Evolutionary conservation across 1,284 basidiomycete genomes (phyloP).

Genomic region (Boletus smithii): DNA sequence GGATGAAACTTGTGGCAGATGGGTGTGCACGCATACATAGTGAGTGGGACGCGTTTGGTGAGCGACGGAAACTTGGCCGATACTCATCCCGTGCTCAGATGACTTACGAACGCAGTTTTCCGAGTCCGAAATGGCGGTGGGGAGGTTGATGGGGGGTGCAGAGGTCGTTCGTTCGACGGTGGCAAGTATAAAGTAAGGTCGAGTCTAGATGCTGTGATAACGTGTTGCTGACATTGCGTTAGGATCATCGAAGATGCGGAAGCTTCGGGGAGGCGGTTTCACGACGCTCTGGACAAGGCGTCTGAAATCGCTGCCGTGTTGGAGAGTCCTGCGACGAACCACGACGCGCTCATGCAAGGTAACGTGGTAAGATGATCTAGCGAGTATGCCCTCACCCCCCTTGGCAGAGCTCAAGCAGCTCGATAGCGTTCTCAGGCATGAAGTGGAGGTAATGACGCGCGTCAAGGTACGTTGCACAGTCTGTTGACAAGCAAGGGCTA

Average conservation of each 20-base stretch:
- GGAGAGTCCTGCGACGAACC: slow-evolving; percentile 54
- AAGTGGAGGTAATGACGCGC: slow-evolving; percentile 53
- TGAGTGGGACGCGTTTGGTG: slow-evolving; percentile 30
- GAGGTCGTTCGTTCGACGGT: slow-evolving; percentile 54
- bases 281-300: slow-evolving; percentile 57
- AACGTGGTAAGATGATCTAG: slow-evolving; percentile 2
- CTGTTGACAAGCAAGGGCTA: not conserved
- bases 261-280: slow-evolving; percentile 48
- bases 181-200: slow-evolving; percentile 47
- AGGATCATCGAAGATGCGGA: slow-evolving; percentile 64
- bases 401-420: slow-evolving; percentile 58
- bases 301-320: slow-evolving; percentile 48
- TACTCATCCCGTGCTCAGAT: slow-evolving; percentile 36
- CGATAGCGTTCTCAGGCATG: slow-evolving; percentile 57
- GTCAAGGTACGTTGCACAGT: slow-evolving; percentile 48
- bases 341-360: slow-evolving; percentile 59
- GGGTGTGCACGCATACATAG: slow-evolving; percentile 70
- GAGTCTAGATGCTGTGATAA: not conserved
- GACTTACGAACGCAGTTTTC: slow-evolving; percentile 54
- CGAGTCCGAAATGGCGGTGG: slow-evolving; percentile 53
- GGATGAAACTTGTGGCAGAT: slow-evolving; percentile 77
- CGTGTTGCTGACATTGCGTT: slow-evolving; percentile 6
- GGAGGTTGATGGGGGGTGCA: slow-evolving; percentile 54
- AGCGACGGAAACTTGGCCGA: not conserved
- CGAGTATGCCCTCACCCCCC: slow-evolving; percentile 1